Evolutionary conservation across 179 eudicot genomes (phyloP), one percentile per base, ranked within the genome.

Genomic region (Monotropa hypopitys): DNA sequence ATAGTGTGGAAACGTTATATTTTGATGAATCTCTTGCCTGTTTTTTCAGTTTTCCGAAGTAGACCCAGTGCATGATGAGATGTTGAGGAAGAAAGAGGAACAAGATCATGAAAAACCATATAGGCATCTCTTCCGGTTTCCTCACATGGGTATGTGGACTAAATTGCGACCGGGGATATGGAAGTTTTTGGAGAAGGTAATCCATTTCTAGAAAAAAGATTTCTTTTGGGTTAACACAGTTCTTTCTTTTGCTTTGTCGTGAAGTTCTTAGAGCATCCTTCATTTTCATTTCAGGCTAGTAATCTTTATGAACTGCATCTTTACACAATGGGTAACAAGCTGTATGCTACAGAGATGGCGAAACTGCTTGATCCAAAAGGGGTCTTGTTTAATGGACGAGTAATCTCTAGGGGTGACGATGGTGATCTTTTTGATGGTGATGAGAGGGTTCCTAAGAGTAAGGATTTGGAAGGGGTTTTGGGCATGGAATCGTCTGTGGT

Each of bases 101-200:
- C 97, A 89, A 70, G 99, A 96, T 76, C 96, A 93, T 75, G 98
- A 88, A 80, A 89, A 89, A 86, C 89, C 91, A 18, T 81, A 84
- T 26, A 85, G 96, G 76, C 96, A 96, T 86, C 95, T 96, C 45
- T 94, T 94, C 70, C 91, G 97, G 46, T 96, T 94, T 81, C 97
- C 96, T 42, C 98, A 92, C 72, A 96, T 96, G 99, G 90, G 89
- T 76, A 96, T 96, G 99, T 96, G 99, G 99, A 96, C 99, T 20
- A 96, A 96, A 70, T 82, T 96, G 83, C 90, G 98, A 49, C 98
- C 99, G 66, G 99, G 99, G 47, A 89, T 96, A 49, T 96, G 99
- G 99, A 94, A 86, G 76, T 96, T 96, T 83, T 81, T 96, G 86
- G 99, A 94, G 88, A 96, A 94, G 98, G 99, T 92, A 83, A 33